A percentile compares a stretch with the other conserved stretches of the same genome.
Conservation (phyloP, 805 yeast genomes). For the Metschnikowia amazonensis region DNA sequence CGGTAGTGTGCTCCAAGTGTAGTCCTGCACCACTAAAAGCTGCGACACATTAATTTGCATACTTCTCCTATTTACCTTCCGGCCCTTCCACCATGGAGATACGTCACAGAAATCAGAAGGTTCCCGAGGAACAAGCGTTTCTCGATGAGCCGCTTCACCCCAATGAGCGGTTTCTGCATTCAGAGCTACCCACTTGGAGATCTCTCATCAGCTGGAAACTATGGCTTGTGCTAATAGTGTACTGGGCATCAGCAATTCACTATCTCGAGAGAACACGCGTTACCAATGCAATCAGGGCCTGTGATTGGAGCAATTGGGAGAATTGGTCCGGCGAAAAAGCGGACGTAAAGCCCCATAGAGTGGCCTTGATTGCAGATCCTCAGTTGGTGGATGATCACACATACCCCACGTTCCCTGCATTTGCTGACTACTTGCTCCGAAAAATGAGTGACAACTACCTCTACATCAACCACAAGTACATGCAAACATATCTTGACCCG, state of each 20-base stretch:
- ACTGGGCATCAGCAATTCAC: constrained; percentile 30
- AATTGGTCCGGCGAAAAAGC: constrained; percentile 38
- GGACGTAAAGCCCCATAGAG: constrained; percentile 39
- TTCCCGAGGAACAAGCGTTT: neutral
- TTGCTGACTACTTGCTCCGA: constrained; percentile 53
- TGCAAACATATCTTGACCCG: constrained; percentile 61
- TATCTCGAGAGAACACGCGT: constrained; percentile 32
- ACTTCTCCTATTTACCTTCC: neutral
- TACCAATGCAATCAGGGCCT: constrained; percentile 21
- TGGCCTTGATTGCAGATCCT: constrained; percentile 81
- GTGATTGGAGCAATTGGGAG: constrained; percentile 67
- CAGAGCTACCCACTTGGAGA: neutral
- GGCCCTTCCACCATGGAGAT: neutral
- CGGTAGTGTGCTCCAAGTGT: neutral
- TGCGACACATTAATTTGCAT: neutral
- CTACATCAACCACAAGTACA: constrained; percentile 63
- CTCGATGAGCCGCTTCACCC: neutral
- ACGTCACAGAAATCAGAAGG: neutral
- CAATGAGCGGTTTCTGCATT: neutral
- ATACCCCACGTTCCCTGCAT: constrained; percentile 64
- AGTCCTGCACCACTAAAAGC: constrained; percentile 3
- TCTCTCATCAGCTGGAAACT: constrained; percentile 1
- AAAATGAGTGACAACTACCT: constrained; percentile 73
- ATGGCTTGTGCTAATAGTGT: constrained; percentile 7
- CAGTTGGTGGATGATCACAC: constrained; percentile 88